Evolutionary conservation across 805 yeast species (phyloP), one percentile per base, ranked within the genome.

Genomic region (Soucietia sequanensis): DNA sequence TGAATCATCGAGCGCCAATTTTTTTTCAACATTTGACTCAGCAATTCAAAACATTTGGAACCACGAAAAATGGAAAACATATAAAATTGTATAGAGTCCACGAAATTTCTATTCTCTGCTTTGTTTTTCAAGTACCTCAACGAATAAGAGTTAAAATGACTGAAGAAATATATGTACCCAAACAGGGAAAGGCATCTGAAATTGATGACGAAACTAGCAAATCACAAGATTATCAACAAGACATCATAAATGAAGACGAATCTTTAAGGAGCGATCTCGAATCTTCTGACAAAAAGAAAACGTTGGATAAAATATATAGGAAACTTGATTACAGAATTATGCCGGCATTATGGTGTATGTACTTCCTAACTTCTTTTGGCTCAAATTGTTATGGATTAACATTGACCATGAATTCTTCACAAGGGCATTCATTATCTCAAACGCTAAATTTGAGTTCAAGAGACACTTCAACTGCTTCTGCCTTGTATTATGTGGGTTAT

Each of bases 271-370:
- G 21, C 30, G 18, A 23, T 16, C 29, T 27, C 16, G 29, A 27
- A 15, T 39, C 28, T 3, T 27, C 23, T 6, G 23, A 31, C 24
- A 42, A 43, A 30, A 23, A 31, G 9, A 60, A 62, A 29, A 59
- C 67, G 32, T 59, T 81, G 27, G 80, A 80, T 47, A 61, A 58
- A 26, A 65, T 80, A 23, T 81, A 85, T 55, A 56, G 83, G 32
- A 77, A 75, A 48, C 63, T 85, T 16, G 95, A 85, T 52, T 52
- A 54, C 30, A 68, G 95, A 34, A 84, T 85, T 48, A 81, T 86
- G 38, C 95, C 95, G 3, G 89, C 91, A 0, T 63, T 86, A 37
- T 86, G 95, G 95, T 65, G 77, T 29, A 60, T 86, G 31, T 86
- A 86, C 55, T 86, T 86, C 50, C 62, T 87, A 34, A 78, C 89